These are phyloP conservation scores for Fusarium mundagurra DNA, from an alignment of 2,329 filamentous ascomycete species.

Conservation along the genomic window DNA sequence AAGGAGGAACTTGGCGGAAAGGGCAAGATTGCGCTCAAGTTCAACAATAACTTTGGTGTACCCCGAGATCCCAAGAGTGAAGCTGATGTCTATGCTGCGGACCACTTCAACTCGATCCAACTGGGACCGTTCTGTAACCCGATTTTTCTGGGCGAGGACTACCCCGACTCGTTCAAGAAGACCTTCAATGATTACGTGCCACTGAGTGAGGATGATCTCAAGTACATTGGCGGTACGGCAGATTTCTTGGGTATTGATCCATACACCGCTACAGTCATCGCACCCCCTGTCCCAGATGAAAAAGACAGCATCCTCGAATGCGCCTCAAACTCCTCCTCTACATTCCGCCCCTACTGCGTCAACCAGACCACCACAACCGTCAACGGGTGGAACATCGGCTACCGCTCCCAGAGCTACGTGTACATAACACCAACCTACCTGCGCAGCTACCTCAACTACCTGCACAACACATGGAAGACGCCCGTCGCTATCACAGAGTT, in stretches of 20 bases:
- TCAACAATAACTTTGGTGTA: slow-evolving; percentile 61
- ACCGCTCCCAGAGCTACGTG: slow-evolving; percentile 64
- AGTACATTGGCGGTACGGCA: slow-evolving; percentile 58
- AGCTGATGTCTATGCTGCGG: slow-evolving; percentile 55
- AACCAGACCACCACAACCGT: slow-evolving; percentile 56
- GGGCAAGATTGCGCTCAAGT: slow-evolving; percentile 61
- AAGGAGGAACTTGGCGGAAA: slow-evolving; percentile 61
- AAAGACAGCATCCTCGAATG: slow-evolving; percentile 58
- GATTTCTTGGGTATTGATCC: slow-evolving; percentile 68
- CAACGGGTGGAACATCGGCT: slow-evolving; percentile 68
- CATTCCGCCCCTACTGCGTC: slow-evolving; percentile 63
- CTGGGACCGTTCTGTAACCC: slow-evolving; percentile 63
- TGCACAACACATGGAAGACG: slow-evolving; percentile 66
- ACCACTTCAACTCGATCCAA: slow-evolving; percentile 59
- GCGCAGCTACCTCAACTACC: slow-evolving; percentile 63
- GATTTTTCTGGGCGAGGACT: slow-evolving; percentile 61
- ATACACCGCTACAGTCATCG: slow-evolving; percentile 66
- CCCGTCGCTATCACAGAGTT: slow-evolving; percentile 64
- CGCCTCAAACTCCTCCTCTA: slow-evolving; percentile 54
- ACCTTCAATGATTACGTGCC: slow-evolving; percentile 57
- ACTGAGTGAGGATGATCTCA: slow-evolving; percentile 59
- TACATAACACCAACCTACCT: slow-evolving; percentile 68
- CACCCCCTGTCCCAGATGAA: slow-evolving; percentile 50
- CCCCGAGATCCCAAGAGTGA: slow-evolving; percentile 53
- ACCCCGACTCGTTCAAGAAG: slow-evolving; percentile 57